These are phyloP conservation scores for Fusarium miscanthi DNA, from an alignment of 2,329 filamentous ascomycete genomes.

Conservation along the genomic window DNA sequence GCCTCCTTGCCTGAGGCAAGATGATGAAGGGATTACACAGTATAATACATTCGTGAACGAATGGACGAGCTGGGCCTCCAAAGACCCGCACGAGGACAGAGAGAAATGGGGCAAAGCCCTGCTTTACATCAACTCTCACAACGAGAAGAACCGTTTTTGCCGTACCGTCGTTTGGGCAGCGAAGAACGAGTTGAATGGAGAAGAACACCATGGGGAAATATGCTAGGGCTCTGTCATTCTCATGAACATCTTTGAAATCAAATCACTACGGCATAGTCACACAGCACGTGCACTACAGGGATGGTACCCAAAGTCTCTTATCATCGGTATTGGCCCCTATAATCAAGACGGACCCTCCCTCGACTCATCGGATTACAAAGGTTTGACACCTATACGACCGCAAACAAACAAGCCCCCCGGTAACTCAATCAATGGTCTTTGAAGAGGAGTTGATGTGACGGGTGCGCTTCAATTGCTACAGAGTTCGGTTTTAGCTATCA, in stretches of 20 bases:
- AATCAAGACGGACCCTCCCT: background rate
- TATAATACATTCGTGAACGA: background rate
- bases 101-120: background rate
- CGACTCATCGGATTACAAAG: background rate
- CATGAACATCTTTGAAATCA: background rate
- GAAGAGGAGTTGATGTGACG: background rate
- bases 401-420: background rate
- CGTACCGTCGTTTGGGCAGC: background rate
- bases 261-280: background rate
- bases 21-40: background rate
- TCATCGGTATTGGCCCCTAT: background rate
- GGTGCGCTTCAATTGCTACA: background rate
- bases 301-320: background rate
- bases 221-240: background rate
- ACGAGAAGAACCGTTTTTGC: background rate
- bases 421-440: background rate
- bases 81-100: background rate
- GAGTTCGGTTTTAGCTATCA: background rate
- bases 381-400: background rate
- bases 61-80: background rate
- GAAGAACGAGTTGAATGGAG: background rate
- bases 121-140: background rate
- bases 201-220: background rate
- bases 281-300: background rate
- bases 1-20: background rate